A percentile compares a stretch with the other conserved stretches of the same genome.
These are phyloP conservation scores for Penicillium sp. DNA, from an alignment of 2,329 filamentous ascomycete species.

Conservation along the genomic window DNA sequence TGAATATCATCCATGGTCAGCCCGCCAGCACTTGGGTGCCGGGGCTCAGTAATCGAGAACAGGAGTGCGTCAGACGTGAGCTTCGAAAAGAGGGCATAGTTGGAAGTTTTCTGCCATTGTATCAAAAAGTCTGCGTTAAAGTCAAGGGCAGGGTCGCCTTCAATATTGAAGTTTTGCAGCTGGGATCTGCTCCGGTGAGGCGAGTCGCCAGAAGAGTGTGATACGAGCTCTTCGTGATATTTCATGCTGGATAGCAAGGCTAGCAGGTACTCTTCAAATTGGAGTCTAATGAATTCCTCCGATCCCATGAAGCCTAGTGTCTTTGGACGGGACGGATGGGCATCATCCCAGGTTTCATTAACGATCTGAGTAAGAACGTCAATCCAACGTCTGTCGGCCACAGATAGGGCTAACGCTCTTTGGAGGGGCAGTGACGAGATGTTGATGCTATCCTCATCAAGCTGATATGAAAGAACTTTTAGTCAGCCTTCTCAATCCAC, in stretches of 20 bases:
- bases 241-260: slow-evolving; percentile 86
- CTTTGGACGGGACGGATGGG: slow-evolving; percentile 85
- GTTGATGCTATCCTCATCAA: slow-evolving; percentile 84
- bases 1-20: slow-evolving; percentile 94
- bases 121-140: slow-evolving; percentile 83
- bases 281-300: slow-evolving; percentile 94
- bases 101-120: slow-evolving; percentile 85
- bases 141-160: slow-evolving; percentile 81
- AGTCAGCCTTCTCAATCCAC: neutral
- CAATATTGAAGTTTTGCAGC: slow-evolving; percentile 61
- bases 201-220: slow-evolving; percentile 48
- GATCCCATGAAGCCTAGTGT: slow-evolving; percentile 93
- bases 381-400: slow-evolving; percentile 91
- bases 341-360: slow-evolving; percentile 94
- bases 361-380: slow-evolving; percentile 92
- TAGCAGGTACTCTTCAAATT: slow-evolving; percentile 95
- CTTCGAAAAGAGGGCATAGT: slow-evolving; percentile 84
- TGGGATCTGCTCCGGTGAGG: slow-evolving; percentile 47
- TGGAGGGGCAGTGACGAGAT: slow-evolving; percentile 80
- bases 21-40: slow-evolving; percentile 89
- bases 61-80: slow-evolving; percentile 76
- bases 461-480: slow-evolving; percentile 36
- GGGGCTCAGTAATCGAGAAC: slow-evolving; percentile 91
- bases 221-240: slow-evolving; percentile 71
- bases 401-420: slow-evolving; percentile 73